A percentile compares a stretch with the other conserved stretches of the same genome.
phyloP scores from a whole-genome alignment of 305 asterid species.

The Striga hermonthica region DNA sequence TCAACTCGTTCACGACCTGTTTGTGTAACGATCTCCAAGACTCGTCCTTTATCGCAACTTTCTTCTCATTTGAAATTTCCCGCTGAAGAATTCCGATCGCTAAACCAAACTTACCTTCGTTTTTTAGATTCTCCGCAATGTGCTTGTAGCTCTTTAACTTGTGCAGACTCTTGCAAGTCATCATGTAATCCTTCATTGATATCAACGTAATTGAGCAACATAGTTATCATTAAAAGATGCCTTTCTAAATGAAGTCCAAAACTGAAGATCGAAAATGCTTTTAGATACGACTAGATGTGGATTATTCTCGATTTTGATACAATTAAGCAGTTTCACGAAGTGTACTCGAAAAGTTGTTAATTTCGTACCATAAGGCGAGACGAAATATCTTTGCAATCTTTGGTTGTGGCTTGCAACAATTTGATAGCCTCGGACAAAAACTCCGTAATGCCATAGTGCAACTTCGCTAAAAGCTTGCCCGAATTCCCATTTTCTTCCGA shows the following conservation, averaged over 20 bases:
- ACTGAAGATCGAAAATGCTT: too few species aligned
- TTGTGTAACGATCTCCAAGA: slow-evolving; percentile 42
- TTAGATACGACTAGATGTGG: too few species aligned
- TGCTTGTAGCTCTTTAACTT: slow-evolving; percentile 44
- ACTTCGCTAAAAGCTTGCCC: slow-evolving; percentile 45
- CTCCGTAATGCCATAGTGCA: slow-evolving; percentile 55
- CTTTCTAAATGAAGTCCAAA: too few species aligned
- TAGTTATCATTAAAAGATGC: too few species aligned
- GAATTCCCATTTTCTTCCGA: slow-evolving; percentile 58
- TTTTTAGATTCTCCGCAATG: slow-evolving; percentile 42
- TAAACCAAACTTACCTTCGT: slow-evolving; percentile 41
- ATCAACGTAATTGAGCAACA: too few species aligned
- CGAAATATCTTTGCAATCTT: slow-evolving; percentile 47
- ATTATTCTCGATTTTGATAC: too few species aligned
- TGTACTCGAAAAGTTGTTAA: not conserved
- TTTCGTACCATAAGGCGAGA: slow-evolving; percentile 44
- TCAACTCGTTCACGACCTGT: slow-evolving; percentile 38
- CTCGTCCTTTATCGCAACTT: slow-evolving; percentile 40
- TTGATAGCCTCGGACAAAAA: slow-evolving; percentile 46
- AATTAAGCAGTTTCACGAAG: too few species aligned
- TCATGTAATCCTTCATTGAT: slow-evolving; percentile 45
- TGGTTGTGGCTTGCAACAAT: slow-evolving; percentile 29
- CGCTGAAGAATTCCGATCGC: slow-evolving; percentile 47
- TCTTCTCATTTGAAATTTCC: slow-evolving; percentile 36
- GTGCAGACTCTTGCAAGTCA: slow-evolving; percentile 42